Evolutionary conservation across 352 stramenopile species (phyloP).

Genomic region (Phytophthora parvispora): DNA sequence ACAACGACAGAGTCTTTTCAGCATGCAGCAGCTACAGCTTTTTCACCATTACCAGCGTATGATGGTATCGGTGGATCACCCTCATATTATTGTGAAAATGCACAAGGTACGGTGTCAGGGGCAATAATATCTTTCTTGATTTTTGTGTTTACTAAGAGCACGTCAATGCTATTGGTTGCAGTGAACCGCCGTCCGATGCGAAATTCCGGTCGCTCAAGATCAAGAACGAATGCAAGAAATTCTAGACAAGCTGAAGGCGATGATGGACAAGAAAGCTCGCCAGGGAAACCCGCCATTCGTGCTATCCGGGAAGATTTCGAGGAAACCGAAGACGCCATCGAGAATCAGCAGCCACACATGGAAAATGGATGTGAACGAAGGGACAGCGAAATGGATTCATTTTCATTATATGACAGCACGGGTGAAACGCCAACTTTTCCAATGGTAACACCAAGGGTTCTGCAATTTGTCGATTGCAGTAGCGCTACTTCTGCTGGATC

Average conservation of each 20-base stretch:
- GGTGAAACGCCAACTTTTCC: background rate
- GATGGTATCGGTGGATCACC: conserved; percentile 84
- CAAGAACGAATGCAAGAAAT: conserved; percentile 6
- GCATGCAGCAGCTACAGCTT: conserved; percentile 23
- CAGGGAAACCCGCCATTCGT: conserved; percentile 21
- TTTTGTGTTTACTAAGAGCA: background rate
- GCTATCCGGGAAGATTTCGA: conserved; percentile 39
- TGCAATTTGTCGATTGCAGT: conserved; percentile 11
- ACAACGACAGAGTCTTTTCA: conserved; percentile 6
- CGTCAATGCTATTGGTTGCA: conserved; percentile 15
- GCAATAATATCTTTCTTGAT: background rate
- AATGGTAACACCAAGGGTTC: conserved; percentile 4
- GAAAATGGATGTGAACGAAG: conserved; percentile 3
- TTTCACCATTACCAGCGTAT: conserved; percentile 84
- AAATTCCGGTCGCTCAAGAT: background rate
- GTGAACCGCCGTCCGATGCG: conserved; percentile 12
- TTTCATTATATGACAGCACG: conserved; percentile 36
- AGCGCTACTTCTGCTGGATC: background rate
- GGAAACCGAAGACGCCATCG: conserved; percentile 25
- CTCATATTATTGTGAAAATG: conserved; percentile 78
- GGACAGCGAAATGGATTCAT: conserved; percentile 31
- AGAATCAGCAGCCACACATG: background rate
- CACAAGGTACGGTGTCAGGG: conserved; percentile 39
- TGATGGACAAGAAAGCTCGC: conserved; percentile 26
- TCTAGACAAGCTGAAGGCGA: conserved; percentile 40